Evolutionary conservation across 768 basidiomycete genomes (phyloP), one percentile per base, ranked within the genome.

Genomic region (Plicaturopsis crispa): DNA sequence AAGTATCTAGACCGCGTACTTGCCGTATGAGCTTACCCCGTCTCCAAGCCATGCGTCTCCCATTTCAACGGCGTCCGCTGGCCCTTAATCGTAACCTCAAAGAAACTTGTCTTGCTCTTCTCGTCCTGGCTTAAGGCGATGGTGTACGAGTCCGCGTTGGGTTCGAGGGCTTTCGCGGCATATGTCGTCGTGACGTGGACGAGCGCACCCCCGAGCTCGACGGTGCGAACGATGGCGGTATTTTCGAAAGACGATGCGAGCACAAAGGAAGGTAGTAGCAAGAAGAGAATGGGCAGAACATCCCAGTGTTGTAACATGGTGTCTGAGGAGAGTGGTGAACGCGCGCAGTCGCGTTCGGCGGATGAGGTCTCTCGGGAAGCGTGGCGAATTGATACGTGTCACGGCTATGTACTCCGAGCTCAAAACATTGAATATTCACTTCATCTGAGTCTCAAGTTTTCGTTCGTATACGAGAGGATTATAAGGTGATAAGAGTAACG

Each of bases 121-220:
- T 91, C 86, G 19, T 69, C 65, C 48, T 70, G 66, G 7, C 74
- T 67, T 20, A 90, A 65, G 12, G 80, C 75, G 47, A 90, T 57
- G 35, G 79, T 76, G 54, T 91, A 91, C 33, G 70, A 65, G 22
- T 68, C 69, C 14, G 78, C 70, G 23, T 65, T 71, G 42, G 74
- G 65, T 46, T 75, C 69, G 31, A 84, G 70, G 24, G 86, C 75
- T 54, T 78, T 85, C 55, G 90, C 75, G 14, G 84, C 79, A 61
- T 84, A 96, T 34, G 89, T 86, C 33, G 92, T 94, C 38, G 80
- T 86, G 68, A 92, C 78, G 65, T 84, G 81, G 40, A 90, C 84
- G 17, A 89, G 72, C 14, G 92, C 72, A 36, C 93, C 93, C 24
- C 84, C 90, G 17, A 96, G 84, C 50, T 96, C 93, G 42, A 91